phyloP scores from a whole-genome alignment of 2,329 filamentous ascomycete genomes.

The Annulohypoxylon truncatum region DNA sequence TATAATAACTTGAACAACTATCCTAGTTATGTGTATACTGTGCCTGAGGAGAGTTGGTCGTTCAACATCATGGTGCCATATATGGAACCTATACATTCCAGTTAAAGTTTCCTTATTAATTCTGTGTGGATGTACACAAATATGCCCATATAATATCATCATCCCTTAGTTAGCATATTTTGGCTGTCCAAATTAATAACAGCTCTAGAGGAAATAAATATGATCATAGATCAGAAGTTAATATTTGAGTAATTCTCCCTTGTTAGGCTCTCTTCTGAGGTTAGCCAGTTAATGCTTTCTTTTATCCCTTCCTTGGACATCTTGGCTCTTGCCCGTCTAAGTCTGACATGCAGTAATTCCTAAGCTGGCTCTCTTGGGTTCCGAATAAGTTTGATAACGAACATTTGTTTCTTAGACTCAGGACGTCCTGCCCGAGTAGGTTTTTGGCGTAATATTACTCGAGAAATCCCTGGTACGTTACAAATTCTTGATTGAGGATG shows the following conservation, averaged over 20 bases:
- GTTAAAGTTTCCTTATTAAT: neutral
- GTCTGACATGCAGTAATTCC: neutral
- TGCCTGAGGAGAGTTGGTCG: neutral
- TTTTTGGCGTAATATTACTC: neutral
- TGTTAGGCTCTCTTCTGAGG: neutral
- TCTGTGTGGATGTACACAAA: neutral
- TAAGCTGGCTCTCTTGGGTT: neutral
- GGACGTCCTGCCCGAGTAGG: neutral
- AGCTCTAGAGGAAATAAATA: neutral
- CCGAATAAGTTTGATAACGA: neutral
- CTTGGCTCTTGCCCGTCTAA: neutral
- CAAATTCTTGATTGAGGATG: neutral
- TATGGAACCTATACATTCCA: neutral
- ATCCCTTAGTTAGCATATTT: neutral
- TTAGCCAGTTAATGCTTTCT: neutral
- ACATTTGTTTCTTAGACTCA: neutral
- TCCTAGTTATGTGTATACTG: neutral
- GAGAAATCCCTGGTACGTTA: neutral
- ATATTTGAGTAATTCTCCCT: conserved; percentile 1
- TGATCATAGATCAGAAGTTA: neutral
- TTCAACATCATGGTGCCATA: neutral
- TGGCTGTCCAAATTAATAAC: neutral
- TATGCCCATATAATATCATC: neutral
- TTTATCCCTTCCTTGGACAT: neutral
- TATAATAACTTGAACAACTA: neutral